Evolutionary conservation across 1,284 basidiomycete species (phyloP), one percentile per base, ranked within the genome.

Genomic region (Termitomyces sp.): DNA sequence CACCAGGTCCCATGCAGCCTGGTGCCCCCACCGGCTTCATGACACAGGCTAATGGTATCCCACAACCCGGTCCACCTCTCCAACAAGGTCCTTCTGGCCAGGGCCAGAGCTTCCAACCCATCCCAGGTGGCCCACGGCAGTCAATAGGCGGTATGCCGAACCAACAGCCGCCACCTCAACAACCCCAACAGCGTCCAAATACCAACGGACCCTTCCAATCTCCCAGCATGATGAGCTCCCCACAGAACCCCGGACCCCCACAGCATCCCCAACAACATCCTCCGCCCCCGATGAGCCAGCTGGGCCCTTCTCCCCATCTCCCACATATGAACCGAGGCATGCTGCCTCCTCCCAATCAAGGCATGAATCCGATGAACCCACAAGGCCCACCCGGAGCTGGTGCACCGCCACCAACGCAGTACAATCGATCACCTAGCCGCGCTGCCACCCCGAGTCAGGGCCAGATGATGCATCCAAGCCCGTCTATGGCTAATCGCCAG

Each of bases 271-370:
- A 66, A 51, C 70, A 65, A 55, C 69, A 66, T 35, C 62, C 66
- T 35, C 71, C 66, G 52, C 64, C 73, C 1, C 71, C 75, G 3
- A 79, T 82, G 75, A 73, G 71, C 35, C 78, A 78, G 54, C 70
- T 82, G 18, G 71, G 69, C 14, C 76, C 72, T 0, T 78, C 78
- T 21, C 79, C 74, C 5, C 78, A 76, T 57, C 68, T 81, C 61
- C 58, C 66, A 6, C 72, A 74, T 31, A 71, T 79, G 61, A 65
- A 58, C 42, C 76, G 75, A 1, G 63, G 68, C 8, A 81, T 84
- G 80, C 70, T 71, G n/a, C 83, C 83, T 0, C 83, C 83, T 0
- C 79, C 78, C 1, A 70, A 69, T 43, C 70, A 70, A 41, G 70
- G 62, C 7, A 61, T 64, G 62, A 59, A 64, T 39, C 61, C 60